Evolutionary conservation across 1,139 yeast genomes (phyloP), one percentile per base, ranked within the genome.

Genomic region (Protomyces pachydermus): DNA sequence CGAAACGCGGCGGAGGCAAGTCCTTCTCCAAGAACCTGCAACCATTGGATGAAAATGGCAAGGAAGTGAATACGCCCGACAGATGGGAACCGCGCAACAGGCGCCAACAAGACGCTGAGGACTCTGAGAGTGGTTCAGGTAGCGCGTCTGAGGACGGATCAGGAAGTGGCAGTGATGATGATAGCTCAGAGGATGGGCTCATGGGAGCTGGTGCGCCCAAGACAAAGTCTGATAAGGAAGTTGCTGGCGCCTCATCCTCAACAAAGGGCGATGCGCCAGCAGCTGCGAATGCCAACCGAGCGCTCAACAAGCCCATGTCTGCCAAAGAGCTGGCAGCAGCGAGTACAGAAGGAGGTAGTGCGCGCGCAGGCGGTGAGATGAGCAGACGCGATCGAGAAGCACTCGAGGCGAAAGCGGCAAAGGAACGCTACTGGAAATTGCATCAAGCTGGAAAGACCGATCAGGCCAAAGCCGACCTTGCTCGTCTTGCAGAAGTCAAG

Each of bases 381-480:
- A 67, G 69, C 23, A 48, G 70, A 18, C 63, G 67, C 14, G 70
- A 68, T 54, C 64, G 69, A 3, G 70, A 68, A 55, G 70, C 70
- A 2, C 64, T 67, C 60, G 67, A 68, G 54, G 67, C 67, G 46
- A 68, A 67, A 14, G 68, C 66, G 3, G 69, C 69, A 9, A 63
- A 65, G 56, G 70, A 67, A 54, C 51, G 66, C 34, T 68, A 68
- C 57, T 67, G 69, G 69, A 68, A 68, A 60, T 51, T 68, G 53
- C 70, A 68, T 48, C 69, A 67, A 18, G 69, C 68, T 42, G 69
- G 70, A 28, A 68, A 68, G 66, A 68, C 70, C 14, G 70, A 68
- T 35, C 69, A 68, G 38, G 70, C 70, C 9, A 65, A 65, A 50
- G 68, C 70, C 5, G 70, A 68, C 54, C 65, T 68, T 20, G 70